Evolutionary conservation across 2,329 filamentous ascomycete genomes (phyloP), one percentile per base, ranked within the genome.

Genomic region (Penicillium aurantiogriseum): DNA sequence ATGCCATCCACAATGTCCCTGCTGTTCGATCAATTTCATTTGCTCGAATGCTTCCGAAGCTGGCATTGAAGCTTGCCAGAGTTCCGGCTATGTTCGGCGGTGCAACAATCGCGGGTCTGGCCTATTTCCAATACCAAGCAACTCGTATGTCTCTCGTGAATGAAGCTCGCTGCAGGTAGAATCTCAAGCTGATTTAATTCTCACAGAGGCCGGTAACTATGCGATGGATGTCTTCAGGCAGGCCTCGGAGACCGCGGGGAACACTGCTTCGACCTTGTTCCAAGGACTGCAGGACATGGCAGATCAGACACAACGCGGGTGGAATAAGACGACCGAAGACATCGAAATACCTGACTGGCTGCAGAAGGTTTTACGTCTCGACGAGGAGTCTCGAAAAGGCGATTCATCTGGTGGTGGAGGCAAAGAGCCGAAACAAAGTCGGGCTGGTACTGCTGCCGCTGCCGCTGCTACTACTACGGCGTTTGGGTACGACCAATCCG

Each of bases 41-140:
- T 69, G 80, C 81, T n/a, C 78, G 86, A 44, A 80, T 82, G 13
- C 79, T 99, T 33, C 95, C 95, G 2, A 93, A 91, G 72, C 82
- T 99, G 50, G 87, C 94, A n/a, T 77, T 94, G 70, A 99, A 97
- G 79, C 88, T 99, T 66, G 83, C 88, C 36, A 86, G 92, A 56
- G 81, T 96, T 54, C 94, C 94, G 21, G 94, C 94, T 57, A 88
- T 97, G 79, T 92, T 96, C 69, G 94, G 93, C 42, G 92, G 91
- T 42, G 84, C 92, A 46, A 90, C 92, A 69, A 85, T 99, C 64
- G 92, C 91, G 15, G 90, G 90, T 3, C 79, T 95, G 58, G 92
- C 92, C 27, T 99, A 96, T 83, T 79, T 99, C 48, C 94, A 99
- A 73, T 97, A 99, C 73, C 94, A 99, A 76, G 93, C 94, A 62